A percentile compares a stretch with the other conserved stretches of the same genome.
These are phyloP conservation scores for Phytophthora pini DNA, from an alignment of 352 stramenopile species.

Conservation along the genomic window DNA sequence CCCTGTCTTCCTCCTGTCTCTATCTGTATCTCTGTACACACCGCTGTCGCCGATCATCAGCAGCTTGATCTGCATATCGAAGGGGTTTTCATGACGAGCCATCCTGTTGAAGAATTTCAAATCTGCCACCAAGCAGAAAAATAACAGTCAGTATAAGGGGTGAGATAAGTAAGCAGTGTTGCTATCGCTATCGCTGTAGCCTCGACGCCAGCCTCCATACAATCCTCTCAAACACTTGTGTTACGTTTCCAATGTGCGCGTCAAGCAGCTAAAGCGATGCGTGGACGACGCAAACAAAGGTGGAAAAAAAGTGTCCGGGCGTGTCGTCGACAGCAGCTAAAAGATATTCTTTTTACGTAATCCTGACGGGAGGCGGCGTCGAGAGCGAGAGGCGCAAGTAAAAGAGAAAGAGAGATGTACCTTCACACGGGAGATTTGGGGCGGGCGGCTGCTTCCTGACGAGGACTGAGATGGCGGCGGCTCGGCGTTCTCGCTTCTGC, in stretches of 20 bases:
- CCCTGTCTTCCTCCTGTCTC: not conserved
- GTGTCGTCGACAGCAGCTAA: constrained; percentile 11
- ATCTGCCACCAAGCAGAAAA: constrained; percentile 23
- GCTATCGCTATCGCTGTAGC: not conserved
- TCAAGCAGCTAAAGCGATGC: constrained; percentile 18
- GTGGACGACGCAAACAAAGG: constrained; percentile 22
- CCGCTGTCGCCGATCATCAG: constrained; percentile 98
- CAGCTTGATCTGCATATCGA: constrained; percentile 98
- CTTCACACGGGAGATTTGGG: constrained; percentile 18
- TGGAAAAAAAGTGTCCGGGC: constrained; percentile 8
- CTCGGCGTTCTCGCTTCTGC: constrained; percentile 37
- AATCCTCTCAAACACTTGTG: not conserved
- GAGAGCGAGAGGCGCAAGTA: not conserved
- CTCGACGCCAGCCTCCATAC: not conserved
- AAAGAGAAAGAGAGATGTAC: constrained; percentile 11
- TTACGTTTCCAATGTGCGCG: constrained; percentile 2
- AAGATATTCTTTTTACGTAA: constrained; percentile 18
- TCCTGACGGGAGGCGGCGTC: not conserved
- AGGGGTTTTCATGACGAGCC: constrained; percentile 92
- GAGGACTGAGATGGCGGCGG: constrained; percentile 21
- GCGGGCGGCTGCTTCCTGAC: constrained; percentile 22
- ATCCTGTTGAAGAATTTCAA: constrained; percentile 50
- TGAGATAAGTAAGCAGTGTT: not conserved
- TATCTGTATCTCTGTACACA: constrained; percentile 43
- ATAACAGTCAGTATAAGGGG: constrained; percentile 8